Base-by-base conservation (phyloP, 352 stramenopile species). In the Pythium aphanidermatum region DNA sequence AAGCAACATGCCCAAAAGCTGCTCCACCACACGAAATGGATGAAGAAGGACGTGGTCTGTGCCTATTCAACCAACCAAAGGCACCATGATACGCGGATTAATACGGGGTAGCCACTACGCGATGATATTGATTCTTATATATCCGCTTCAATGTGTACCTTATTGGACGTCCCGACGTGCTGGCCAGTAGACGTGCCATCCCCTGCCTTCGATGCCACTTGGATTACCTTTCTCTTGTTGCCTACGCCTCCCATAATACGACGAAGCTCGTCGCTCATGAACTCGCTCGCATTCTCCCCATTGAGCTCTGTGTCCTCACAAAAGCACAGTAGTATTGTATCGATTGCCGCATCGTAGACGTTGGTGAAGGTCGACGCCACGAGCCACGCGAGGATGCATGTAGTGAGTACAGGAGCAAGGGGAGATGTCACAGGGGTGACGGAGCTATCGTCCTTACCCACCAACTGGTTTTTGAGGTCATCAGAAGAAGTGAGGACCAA, bases 261-360 rank as follows among this genome's bases (percentile, higher is more conserved):
- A 2, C 58, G 65, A 4, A 92, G 69, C 26, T 90, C 75, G 7
- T 77, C 58, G 55, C 73, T 91, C 80, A 95, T 95, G 51, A 81
- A 92, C 31, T 76, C 73, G 16, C 79, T 88, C 5, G 68, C 58
- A 7, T 28, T 58, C 10, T 83, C 72, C 5, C 68, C 65, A 38
- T 92, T 83, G 11, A 81, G 42, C 19, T 72, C 63, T 5, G 67
- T 77, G 59, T 99, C 95, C 11, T 97, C 94, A 38, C 97, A 95
- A 46, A 98, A 98, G 62, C 94, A 98, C 35, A 98, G 74, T 33
- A 98, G 66, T 14, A 98, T 96, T 8, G 92, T 98, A 45, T 95
- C 83, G 43, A 98, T 98, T 12, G 82, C 82, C 26, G 96, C 89
- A 36, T 96, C 88, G 63, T 98, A 99, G 12, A 98, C 82, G 38